Evolutionary conservation across 345 rosid species (phyloP).

Genomic region (Sonneratia alba): DNA sequence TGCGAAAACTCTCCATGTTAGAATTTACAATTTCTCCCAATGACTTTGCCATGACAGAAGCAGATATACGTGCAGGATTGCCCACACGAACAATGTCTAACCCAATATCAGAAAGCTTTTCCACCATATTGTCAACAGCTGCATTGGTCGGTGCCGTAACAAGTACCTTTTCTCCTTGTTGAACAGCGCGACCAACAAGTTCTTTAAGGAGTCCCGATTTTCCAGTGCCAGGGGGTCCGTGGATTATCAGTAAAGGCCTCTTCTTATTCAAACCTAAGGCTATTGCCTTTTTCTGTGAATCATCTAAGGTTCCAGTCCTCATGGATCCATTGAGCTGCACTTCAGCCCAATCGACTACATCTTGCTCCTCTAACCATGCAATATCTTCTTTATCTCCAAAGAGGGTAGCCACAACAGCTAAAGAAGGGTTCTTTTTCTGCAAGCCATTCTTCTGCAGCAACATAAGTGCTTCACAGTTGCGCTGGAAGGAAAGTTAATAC

Average conservation of each 20-base stretch:
- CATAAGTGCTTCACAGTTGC: constrained; percentile 95
- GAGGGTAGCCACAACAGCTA: constrained; percentile 69
- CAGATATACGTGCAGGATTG: constrained; percentile 88
- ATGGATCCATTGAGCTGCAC: constrained; percentile 45
- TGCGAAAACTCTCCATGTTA: constrained; percentile 49
- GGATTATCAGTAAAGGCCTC: constrained; percentile 61
- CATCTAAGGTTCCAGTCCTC: constrained; percentile 37
- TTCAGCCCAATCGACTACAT: constrained; percentile 50
- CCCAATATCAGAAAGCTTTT: constrained; percentile 62
- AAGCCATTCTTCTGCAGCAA: constrained; percentile 87
- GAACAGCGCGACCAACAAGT: constrained; percentile 57
- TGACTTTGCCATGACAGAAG: constrained; percentile 79
- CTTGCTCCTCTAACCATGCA: constrained; percentile 53
- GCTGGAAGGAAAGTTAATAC: constrained; percentile 38
- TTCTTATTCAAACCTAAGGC: constrained; percentile 77
- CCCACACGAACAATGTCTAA: constrained; percentile 81
- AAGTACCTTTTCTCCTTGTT: constrained; percentile 87
- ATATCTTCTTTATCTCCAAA: constrained; percentile 82
- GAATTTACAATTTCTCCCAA: constrained; percentile 72
- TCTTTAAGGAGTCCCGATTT: constrained; percentile 89
- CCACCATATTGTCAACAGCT: constrained; percentile 95
- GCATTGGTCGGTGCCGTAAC: constrained; percentile 97
- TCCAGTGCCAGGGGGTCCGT: constrained; percentile 98
- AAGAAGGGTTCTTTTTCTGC: constrained; percentile 70
- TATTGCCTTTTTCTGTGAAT: constrained; percentile 58